Base-by-base conservation (phyloP, 1,139 yeast species). In the Suhomyces choctaworum region DNA sequence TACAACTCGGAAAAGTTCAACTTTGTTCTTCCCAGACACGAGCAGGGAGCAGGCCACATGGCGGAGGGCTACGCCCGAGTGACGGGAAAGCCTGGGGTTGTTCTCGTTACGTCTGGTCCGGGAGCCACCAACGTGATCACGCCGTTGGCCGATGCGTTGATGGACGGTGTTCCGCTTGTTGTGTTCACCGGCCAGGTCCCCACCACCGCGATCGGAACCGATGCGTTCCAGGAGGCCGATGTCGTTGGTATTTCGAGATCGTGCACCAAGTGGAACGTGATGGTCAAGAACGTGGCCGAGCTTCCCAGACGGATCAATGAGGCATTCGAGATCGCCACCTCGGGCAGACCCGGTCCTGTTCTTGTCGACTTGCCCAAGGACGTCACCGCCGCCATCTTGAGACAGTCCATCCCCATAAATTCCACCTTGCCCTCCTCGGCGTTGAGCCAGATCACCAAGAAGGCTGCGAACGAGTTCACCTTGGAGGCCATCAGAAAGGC, bases 1-100 rank as follows among this genome's bases (percentile, higher is more conserved):
- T 86, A 85, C 72, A 85, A 90, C 68, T 86, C 96, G 11, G 82
- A 84, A 40, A 79, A 84, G 54, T 90, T 92, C 73, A 80, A 82
- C 50, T 92, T 92, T 60, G 87, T 92, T 40, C 72, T 92, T 51
- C 98, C 98, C 34, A 80, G 95, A 57, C 98, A 92, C 60, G 98
- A 92, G 64, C 98, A 92, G 68, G 98, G 98, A 62, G 98, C 98
- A 15, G 98, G 98, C 34, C 98, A 92, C 65, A 92, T 92, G 98
- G 98, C 98, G 36, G 97, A 92, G 69, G 98, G 98, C 44, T 92
- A 92, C 53, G 97, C 98, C 39, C 76, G 95, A 51, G 98, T 95
- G 22, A 69, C 78, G 16, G 98, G 98, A 41, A 92, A 88, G 62
- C 94, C 97, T n/a, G 98, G 98, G 67, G 96, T 92, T 48, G 97